Base-by-base conservation (phyloP, 179 eudicot genomes). In the Camellia oleifera region DNA sequence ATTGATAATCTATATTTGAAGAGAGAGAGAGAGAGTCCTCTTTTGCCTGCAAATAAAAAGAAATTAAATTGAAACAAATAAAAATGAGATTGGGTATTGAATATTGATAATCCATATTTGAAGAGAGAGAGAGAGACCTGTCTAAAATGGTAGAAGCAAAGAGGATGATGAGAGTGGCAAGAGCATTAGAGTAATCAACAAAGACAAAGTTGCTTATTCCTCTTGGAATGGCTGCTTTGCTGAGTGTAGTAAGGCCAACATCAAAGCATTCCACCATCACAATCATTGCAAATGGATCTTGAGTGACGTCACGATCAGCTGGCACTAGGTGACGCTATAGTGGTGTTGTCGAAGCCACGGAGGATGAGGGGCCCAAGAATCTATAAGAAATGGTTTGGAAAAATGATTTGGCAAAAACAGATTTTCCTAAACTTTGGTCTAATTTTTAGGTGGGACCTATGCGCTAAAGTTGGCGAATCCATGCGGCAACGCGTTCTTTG, bases 221-320 rank as follows among this genome's bases (percentile, higher is more conserved):
- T 58, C 76, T 77, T n/a, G 83, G 79, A 68, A 87, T 85, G 69
- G 91, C 88, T 17, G 89, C 81, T 79, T 89, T 89, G 86, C 84
- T 83, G 9, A 89, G 46, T 18, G 88, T 89, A 50, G 83, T 87
- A 11, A 83, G 52, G 10, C 88, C 89, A 3, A 88, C 92, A 61
- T 82, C 86, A 6, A 82, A 75, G 40, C 81, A 77, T 32, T 86
- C 87, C 56, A 81, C 84, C 72, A 42, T 61, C 58, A 89, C 83
- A 90, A 89, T 89, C 17, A 82, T 88, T 75, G 77, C 84, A 53
- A 84, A 88, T 32, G 91, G 91, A 26, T 26, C 32, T 26, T 26
- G 32, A 26, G 32, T 26, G 32, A 26, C 32, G 32, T 26, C 32
- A 26, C 32, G 1, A 26, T 26, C 32, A 26, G 1, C 1, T 0